Evolutionary conservation across 805 yeast species (phyloP).

Genomic region (Grigorovia transvaalensis): DNA sequence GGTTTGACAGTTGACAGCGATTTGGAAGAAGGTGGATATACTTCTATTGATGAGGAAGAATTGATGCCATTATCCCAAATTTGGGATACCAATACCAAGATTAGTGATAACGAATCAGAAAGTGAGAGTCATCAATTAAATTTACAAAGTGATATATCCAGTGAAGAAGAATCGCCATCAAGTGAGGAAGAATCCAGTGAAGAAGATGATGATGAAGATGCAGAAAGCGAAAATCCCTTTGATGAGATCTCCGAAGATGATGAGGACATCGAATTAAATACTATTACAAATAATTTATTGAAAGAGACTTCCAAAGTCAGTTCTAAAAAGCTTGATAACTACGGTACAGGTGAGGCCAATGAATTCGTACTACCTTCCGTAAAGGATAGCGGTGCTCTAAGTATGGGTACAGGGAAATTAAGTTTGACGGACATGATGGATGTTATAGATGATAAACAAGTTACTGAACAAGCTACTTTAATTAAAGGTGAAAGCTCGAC

Average conservation of each 20-base stretch:
- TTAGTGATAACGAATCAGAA: constrained; percentile 16
- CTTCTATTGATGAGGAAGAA: constrained; percentile 66
- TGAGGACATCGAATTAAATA: constrained; percentile 45
- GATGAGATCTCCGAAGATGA: constrained; percentile 37
- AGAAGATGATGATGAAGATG: constrained; percentile 16
- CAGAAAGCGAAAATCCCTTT: constrained; percentile 19
- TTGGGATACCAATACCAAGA: constrained; percentile 68
- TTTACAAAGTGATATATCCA: constrained; percentile 16
- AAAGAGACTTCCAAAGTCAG: constrained; percentile 26
- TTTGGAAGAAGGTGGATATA: constrained; percentile 48
- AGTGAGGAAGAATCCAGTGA: constrained; percentile 14
- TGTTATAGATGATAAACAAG: constrained; percentile 42
- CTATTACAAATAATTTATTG: constrained; percentile 32
- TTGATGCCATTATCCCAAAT: constrained; percentile 73
- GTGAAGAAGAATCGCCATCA: constrained; percentile 5
- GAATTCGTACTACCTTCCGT: constrained; percentile 59
- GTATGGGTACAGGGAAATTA: constrained; percentile 32
- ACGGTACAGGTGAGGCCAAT: constrained; percentile 50
- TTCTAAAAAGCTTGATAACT: constrained; percentile 40
- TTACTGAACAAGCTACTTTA: constrained; percentile 41
- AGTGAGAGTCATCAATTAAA: constrained; percentile 12
- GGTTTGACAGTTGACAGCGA: constrained; percentile 22
- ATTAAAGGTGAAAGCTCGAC: constrained; percentile 36
- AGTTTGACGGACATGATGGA: constrained; percentile 68
- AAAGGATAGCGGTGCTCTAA: constrained; percentile 4